These are phyloP conservation scores for Fusarium duplospermum DNA, from an alignment of 2,329 filamentous ascomycete genomes.

Conservation along the genomic window DNA sequence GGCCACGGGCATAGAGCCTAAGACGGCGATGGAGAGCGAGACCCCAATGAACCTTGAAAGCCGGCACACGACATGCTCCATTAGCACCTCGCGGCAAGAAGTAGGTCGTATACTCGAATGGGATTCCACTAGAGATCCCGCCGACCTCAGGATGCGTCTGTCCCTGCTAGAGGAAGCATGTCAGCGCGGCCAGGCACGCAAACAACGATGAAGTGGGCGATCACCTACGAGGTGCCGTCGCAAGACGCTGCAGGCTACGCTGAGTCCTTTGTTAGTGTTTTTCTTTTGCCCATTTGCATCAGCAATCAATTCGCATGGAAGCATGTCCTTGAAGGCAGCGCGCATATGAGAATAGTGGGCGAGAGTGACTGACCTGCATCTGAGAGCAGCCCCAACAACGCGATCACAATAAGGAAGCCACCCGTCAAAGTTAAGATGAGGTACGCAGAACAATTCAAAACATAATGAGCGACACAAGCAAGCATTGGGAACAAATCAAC, in stretches of 20 bases:
- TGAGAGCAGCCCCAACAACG: neutral
- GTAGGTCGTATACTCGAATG: neutral
- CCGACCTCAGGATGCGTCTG: neutral
- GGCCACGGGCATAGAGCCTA: neutral
- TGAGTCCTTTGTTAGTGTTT: neutral
- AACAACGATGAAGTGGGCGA: neutral
- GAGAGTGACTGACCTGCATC: neutral
- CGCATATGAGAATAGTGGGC: neutral
- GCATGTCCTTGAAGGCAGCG: neutral
- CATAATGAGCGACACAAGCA: neutral
- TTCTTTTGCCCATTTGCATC: neutral
- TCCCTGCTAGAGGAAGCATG: neutral
- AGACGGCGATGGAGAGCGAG: neutral
- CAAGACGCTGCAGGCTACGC: neutral
- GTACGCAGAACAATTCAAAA: neutral
- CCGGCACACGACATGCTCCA: neutral
- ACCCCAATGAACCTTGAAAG: neutral
- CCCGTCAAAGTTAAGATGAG: too few species aligned
- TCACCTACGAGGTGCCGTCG: neutral
- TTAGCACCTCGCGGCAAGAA: neutral
- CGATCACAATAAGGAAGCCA: neutral
- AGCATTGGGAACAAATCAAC: neutral
- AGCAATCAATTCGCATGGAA: neutral
- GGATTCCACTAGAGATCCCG: neutral
- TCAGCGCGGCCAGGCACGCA: neutral